These are phyloP conservation scores for Dictyophora rubrovolvata DNA, from an alignment of 768 basidiomycete species.

Conservation along the genomic window DNA sequence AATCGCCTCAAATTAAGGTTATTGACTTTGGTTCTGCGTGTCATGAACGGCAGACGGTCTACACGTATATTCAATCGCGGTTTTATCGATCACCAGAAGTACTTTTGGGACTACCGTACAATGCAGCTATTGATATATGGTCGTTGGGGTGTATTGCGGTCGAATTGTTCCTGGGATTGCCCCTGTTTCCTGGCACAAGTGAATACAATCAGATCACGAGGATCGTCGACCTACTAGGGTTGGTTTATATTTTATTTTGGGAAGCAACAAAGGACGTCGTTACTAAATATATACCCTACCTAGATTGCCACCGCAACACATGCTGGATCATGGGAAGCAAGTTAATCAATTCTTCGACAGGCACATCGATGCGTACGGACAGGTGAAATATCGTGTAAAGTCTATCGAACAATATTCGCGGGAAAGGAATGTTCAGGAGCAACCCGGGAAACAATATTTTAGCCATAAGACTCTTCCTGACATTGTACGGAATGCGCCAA, in stretches of 20 bases:
- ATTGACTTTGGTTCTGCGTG: slow-evolving; percentile 99
- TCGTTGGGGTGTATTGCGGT: slow-evolving; percentile 97
- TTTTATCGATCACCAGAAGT: slow-evolving; percentile 99
- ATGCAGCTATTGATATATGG: slow-evolving; percentile 98
- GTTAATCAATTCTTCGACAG: slow-evolving; percentile 87
- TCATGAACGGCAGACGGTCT: slow-evolving; percentile 98
- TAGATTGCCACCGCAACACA: slow-evolving; percentile 83
- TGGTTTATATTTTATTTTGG: slow-evolving; percentile 22
- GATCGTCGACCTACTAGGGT: slow-evolving; percentile 99
- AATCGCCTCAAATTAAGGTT: slow-evolving; percentile 96
- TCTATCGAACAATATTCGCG: slow-evolving; percentile 89
- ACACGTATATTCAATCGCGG: slow-evolving; percentile 98
- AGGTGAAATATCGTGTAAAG: slow-evolving; percentile 76
- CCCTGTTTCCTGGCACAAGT: slow-evolving; percentile 96
- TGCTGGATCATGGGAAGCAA: slow-evolving; percentile 96
- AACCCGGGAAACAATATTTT: slow-evolving; percentile 99
- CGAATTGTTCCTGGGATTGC: slow-evolving; percentile 92
- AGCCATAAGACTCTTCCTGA: slow-evolving; percentile 88
- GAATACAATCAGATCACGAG: slow-evolving; percentile 98
- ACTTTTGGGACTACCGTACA: slow-evolving; percentile 88
- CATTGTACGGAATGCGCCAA: slow-evolving; percentile 93
- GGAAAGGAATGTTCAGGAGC: slow-evolving; percentile 92
- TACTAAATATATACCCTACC: not conserved
- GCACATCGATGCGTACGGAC: slow-evolving; percentile 58
- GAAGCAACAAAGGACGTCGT: not conserved